Evolutionary conservation across 176 grass and related monocot genomes (phyloP).

Genomic region (Bonia amplexicaulis): DNA sequence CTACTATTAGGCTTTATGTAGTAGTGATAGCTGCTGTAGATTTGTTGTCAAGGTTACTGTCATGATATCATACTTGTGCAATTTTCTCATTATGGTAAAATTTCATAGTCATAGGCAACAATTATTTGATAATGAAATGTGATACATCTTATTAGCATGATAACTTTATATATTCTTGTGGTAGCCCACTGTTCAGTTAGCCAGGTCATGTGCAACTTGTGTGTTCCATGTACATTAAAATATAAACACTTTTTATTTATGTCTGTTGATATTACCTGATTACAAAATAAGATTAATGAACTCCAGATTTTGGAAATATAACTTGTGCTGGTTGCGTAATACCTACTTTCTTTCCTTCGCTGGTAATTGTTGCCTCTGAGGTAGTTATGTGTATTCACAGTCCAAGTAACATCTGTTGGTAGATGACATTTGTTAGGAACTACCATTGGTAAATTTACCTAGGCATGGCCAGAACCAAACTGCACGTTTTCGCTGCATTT

Average conservation of each 20-base stretch:
- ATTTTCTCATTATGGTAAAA: background rate
- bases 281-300: conserved; percentile 1
- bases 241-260: background rate
- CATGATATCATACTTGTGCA: background rate
- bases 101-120: background rate
- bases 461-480: background rate
- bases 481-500: background rate
- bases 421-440: background rate
- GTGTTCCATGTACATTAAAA: background rate
- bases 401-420: background rate
- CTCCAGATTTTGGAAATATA: background rate
- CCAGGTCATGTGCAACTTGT: background rate
- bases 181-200: background rate
- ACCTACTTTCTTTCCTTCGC: background rate
- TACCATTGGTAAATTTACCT: background rate
- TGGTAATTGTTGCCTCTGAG: background rate
- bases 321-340: background rate
- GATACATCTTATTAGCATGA: background rate
- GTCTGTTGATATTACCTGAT: background rate
- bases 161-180: conserved; percentile 2
- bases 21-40: background rate
- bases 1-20: too few relatives aligned
- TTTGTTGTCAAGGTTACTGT: background rate
- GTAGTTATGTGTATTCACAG: background rate
- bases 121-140: background rate